Evolutionary conservation across 2,329 filamentous ascomycete species (phyloP), one percentile per base, ranked within the genome.

Genomic region (Lojkania enalia): DNA sequence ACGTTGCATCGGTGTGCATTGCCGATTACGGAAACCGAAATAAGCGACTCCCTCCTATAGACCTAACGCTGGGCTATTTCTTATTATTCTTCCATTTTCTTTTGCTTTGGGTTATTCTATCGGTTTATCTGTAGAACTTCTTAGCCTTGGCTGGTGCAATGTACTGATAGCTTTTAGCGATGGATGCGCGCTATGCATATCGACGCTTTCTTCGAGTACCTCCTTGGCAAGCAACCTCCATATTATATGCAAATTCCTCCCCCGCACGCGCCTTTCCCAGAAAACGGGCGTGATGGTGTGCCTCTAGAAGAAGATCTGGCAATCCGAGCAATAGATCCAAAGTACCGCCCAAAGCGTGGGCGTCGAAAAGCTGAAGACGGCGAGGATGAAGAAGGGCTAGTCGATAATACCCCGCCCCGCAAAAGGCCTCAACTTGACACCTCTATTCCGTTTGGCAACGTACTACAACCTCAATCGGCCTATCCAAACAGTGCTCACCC

Each of bases 181-280:
- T 96, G 91, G 91, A 94, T 96, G 88, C 89, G 90, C 66, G 91
- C 90, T 4, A 92, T 95, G 87, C 91, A 96, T 66, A 84, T 96
- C 40, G 89, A 95, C 75, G 88, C 90, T 9, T 96, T 96, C 67
- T 96, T 96, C 61, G 90, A 95, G 66, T 96, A 90, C 66, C 81
- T 95, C 15, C 78, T 92, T 51, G 83, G 84, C 37, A 90, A 90
- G 52, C 75, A 81, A 19, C 90, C 95, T 67, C 72, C 82, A 0
- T 96, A 96, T 69, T 95, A 86, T 75, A 84, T 81, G 13, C 81
- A 89, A 25, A 79, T 95, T 18, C 90, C 90, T 0, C 74, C 78
- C 4, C 77, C 80, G 12, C 75, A 80, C 20, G 80, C 84, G 42
- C 82, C 86, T 2, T 76, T 85, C 25, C 79, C 80, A 19, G 78